A percentile compares a stretch with the other conserved stretches of the same genome.
Conservation (phyloP, 805 yeast genomes). For the Maudiozyma saulgeensis region DNA sequence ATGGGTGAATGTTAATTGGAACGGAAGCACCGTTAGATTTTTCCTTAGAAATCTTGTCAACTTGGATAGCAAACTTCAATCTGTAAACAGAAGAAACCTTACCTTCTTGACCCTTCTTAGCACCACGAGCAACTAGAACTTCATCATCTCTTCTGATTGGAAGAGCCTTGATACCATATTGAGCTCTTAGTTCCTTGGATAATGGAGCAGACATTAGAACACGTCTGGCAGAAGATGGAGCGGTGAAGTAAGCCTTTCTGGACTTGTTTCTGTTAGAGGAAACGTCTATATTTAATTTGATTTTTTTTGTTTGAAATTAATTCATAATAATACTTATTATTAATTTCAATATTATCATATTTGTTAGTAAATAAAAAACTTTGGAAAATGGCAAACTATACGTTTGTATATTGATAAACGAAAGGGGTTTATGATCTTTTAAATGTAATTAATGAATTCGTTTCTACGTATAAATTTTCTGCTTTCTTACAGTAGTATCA, state of each 20-base stretch:
- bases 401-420: too few relatives aligned
- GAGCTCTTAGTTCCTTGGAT: conserved; percentile 95
- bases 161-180: conserved; percentile 88
- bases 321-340: conserved; percentile 1
- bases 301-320: too few relatives aligned
- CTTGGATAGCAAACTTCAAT: conserved; percentile 90
- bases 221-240: conserved; percentile 94
- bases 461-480: too few relatives aligned
- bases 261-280: conserved; percentile 98
- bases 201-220: conserved; percentile 92
- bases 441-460: too few relatives aligned
- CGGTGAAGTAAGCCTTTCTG: conserved; percentile 98
- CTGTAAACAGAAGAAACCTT: conserved; percentile 95
- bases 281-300: conserved; percentile 55
- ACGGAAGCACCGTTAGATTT: conserved; percentile 95
- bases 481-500: too few relatives aligned
- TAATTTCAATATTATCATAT: background rate
- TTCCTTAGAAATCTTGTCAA: conserved; percentile 93
- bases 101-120: conserved; percentile 99
- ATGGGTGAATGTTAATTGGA: conserved; percentile 95
- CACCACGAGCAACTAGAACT: conserved; percentile 93
- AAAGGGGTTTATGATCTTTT: too few relatives aligned
- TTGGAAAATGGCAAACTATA: too few relatives aligned
- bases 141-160: conserved; percentile 97
- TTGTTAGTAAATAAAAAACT: background rate